Conservation (phyloP, 352 stramenopile species). For the Pilasporangium apinafurcum region DNA sequence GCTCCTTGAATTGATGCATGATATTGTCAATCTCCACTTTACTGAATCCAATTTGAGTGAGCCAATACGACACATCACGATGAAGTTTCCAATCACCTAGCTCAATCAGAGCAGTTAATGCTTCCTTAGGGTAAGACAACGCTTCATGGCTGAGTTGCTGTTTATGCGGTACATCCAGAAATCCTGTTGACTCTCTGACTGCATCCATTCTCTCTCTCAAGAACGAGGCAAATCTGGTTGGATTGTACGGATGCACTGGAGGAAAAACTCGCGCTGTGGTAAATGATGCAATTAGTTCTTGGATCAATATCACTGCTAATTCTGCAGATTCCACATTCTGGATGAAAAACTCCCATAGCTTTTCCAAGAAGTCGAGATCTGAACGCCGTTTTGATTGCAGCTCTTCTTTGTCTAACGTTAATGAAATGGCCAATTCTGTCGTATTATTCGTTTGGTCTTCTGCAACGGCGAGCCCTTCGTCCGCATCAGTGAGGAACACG, state of each 20-base stretch:
- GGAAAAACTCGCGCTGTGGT: conserved; percentile 1
- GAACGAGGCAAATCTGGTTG: conserved; percentile 4
- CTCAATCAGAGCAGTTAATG: conserved; percentile 4
- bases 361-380: conserved; percentile 9
- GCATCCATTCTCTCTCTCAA: neutral
- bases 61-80: conserved; percentile 6
- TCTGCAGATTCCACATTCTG: neutral
- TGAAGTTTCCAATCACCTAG: conserved; percentile 11
- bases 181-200: neutral
- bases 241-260: conserved; percentile 7
- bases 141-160: neutral
- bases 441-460: conserved; percentile 9
- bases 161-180: neutral
- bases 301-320: neutral
- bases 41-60: conserved; percentile 12
- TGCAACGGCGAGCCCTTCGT: neutral
- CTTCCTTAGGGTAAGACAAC: conserved; percentile 1
- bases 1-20: conserved; percentile 1
- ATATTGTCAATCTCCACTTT: conserved; percentile 1
- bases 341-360: conserved; percentile 12
- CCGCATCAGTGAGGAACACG: conserved; percentile 1
- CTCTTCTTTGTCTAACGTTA: conserved; percentile 3
- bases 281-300: conserved; percentile 5
- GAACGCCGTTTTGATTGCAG: neutral
- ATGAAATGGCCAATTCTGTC: conserved; percentile 6